Evolutionary conservation across 2,329 filamentous ascomycete genomes (phyloP).

Genomic region (Verticillium nubilum): DNA sequence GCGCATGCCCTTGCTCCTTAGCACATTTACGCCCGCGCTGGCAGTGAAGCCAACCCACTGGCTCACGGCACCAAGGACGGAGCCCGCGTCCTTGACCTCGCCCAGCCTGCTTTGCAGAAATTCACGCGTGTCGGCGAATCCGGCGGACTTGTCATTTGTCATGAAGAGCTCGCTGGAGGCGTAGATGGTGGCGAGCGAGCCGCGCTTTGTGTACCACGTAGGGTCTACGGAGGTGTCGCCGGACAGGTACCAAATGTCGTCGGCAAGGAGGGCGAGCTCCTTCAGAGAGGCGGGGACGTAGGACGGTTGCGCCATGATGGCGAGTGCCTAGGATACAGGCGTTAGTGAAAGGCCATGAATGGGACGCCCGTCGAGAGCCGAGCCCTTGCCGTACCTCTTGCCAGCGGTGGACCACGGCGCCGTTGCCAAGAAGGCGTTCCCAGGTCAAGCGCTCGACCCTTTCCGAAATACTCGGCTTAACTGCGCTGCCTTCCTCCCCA

Average conservation of each 20-base stretch:
- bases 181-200: constrained; percentile 50
- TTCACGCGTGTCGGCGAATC: constrained; percentile 69
- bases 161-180: constrained; percentile 85
- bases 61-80: constrained; percentile 56
- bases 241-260: constrained; percentile 87
- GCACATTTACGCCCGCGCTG: constrained; percentile 69
- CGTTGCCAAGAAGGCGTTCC: constrained; percentile 72
- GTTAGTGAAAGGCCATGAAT: neutral
- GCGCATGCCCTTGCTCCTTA: constrained; percentile 81
- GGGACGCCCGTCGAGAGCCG: constrained; percentile 9
- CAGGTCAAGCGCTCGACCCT: constrained; percentile 70
- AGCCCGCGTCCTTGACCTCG: constrained; percentile 60
- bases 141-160: constrained; percentile 75
- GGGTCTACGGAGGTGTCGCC: constrained; percentile 78
- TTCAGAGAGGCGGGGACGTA: constrained; percentile 70
- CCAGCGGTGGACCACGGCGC: constrained; percentile 68
- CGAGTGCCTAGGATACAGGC: constrained; percentile 59
- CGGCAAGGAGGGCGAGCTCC: constrained; percentile 77
- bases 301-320: constrained; percentile 80
- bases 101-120: constrained; percentile 74
- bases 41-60: constrained; percentile 82
- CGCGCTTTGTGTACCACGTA: constrained; percentile 74
- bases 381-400: constrained; percentile 73
- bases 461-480: constrained; percentile 43
- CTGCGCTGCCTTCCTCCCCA: constrained; percentile 22